These are phyloP conservation scores for Neofusicoccum sp. DNA, from an alignment of 2,329 filamentous ascomycete species.

Conservation along the genomic window DNA sequence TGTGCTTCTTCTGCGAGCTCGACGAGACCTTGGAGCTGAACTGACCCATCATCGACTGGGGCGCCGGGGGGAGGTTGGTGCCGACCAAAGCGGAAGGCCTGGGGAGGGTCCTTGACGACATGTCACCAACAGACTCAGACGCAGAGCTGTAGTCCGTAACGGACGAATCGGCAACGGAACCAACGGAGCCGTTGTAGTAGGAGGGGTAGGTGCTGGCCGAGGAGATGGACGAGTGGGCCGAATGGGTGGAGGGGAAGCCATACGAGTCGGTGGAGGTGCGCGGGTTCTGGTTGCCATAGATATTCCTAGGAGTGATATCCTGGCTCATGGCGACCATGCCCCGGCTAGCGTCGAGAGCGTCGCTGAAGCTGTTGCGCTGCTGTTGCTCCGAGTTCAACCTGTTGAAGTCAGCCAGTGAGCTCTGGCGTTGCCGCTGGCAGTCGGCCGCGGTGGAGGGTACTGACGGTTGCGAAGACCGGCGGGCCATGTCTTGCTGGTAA, in stretches of 20 bases:
- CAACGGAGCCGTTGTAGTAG: constrained; percentile 79
- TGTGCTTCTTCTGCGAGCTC: constrained; percentile 98
- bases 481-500: constrained; percentile 55
- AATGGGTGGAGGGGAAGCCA: constrained; percentile 82
- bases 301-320: constrained; percentile 81
- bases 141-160: constrained; percentile 93
- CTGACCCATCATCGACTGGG: constrained; percentile 97
- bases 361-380: constrained; percentile 71
- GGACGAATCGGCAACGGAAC: constrained; percentile 74
- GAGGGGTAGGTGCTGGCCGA: constrained; percentile 73
- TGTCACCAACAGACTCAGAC: constrained; percentile 77
- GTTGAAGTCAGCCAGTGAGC: constrained; percentile 62
- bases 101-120: constrained; percentile 78
- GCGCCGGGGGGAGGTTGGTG: constrained; percentile 70
- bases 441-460: constrained; percentile 56
- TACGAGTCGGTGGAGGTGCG: constrained; percentile 82
- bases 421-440: constrained; percentile 53
- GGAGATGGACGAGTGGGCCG: constrained; percentile 86
- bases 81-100: constrained; percentile 67
- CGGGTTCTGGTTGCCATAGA: constrained; percentile 68
- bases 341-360: constrained; percentile 87
- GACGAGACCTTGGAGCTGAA: constrained; percentile 96
- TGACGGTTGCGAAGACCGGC: constrained; percentile 84
- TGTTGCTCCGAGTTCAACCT: constrained; percentile 58
- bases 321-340: constrained; percentile 96